These are phyloP conservation scores for Dothideomycetes sp. DNA, from an alignment of 2,329 filamentous ascomycete species.

Conservation along the genomic window DNA sequence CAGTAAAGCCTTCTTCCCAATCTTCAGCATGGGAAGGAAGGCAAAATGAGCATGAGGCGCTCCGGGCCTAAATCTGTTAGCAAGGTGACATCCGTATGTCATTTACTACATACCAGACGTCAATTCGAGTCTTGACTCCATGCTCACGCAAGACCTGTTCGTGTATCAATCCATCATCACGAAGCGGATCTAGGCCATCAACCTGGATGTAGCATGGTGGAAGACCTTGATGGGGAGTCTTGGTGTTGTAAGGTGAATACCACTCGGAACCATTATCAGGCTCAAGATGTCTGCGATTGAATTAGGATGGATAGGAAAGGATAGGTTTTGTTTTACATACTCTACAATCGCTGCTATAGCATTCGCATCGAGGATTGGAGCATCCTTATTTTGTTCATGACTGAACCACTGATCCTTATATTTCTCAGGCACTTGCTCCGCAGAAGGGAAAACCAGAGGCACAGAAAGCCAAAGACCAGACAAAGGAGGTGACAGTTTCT, in stretches of 20 bases:
- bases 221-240: constrained; percentile 22
- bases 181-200: constrained; percentile 37
- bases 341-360: constrained; percentile 18
- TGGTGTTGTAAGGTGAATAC: constrained; percentile 23
- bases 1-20: constrained; percentile 15
- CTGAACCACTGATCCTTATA: constrained; percentile 30
- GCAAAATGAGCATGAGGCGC: constrained; percentile 31
- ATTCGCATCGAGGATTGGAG: constrained; percentile 21
- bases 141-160: constrained; percentile 36
- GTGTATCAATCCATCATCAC: constrained; percentile 45
- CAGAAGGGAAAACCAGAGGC: constrained; percentile 24
- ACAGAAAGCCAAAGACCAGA: constrained; percentile 38
- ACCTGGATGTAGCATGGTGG: constrained; percentile 41
- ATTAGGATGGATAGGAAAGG: too few relatives aligned
- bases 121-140: constrained; percentile 32
- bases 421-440: constrained; percentile 24
- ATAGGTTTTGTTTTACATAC: too few relatives aligned
- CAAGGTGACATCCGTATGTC: not conserved
- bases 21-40: constrained; percentile 20
- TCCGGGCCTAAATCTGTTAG: constrained; percentile 13
- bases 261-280: constrained; percentile 11
- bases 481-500: constrained; percentile 30
- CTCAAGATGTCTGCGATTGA: too few relatives aligned
- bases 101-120: constrained; percentile 22
- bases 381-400: constrained; percentile 30